Evolutionary conservation across 2,329 filamentous ascomycete genomes (phyloP).

Genomic region (Colletotrichum filicis): DNA sequence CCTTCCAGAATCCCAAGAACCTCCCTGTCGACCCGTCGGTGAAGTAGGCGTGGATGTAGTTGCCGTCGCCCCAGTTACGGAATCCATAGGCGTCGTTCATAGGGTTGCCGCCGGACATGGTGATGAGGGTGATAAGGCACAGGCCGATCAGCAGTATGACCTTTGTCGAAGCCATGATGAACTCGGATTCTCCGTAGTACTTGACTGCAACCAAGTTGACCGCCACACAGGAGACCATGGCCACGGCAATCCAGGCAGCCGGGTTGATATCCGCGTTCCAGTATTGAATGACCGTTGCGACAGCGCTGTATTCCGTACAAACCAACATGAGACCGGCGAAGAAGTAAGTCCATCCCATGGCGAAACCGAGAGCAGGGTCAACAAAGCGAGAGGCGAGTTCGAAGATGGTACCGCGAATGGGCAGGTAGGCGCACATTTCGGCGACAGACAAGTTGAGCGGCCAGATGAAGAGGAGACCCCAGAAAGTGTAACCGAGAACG

Average conservation of each 20-base stretch:
- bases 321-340: conserved; percentile 58
- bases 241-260: conserved; percentile 61
- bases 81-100: conserved; percentile 72
- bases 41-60: conserved; percentile 48
- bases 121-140: conserved; percentile 72
- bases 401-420: conserved; percentile 64
- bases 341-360: conserved; percentile 60
- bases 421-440: conserved; percentile 68
- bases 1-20: conserved; percentile 67
- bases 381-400: conserved; percentile 65
- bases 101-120: conserved; percentile 76
- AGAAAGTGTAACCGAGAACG: conserved; percentile 56
- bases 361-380: conserved; percentile 68
- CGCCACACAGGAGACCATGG: conserved; percentile 55
- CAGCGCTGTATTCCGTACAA: conserved; percentile 56
- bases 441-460: conserved; percentile 59
- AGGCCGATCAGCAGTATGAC: conserved; percentile 64
- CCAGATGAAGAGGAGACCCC: conserved; percentile 57
- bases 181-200: conserved; percentile 56
- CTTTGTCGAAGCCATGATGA: conserved; percentile 67
- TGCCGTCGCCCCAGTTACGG: conserved; percentile 59
- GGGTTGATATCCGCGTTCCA: conserved; percentile 55
- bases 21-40: conserved; percentile 63
- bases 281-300: conserved; percentile 56
- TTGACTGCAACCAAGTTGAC: conserved; percentile 60